phyloP scores from a whole-genome alignment of 192 early-diverging fungal species.

The Endogone sp. region DNA sequence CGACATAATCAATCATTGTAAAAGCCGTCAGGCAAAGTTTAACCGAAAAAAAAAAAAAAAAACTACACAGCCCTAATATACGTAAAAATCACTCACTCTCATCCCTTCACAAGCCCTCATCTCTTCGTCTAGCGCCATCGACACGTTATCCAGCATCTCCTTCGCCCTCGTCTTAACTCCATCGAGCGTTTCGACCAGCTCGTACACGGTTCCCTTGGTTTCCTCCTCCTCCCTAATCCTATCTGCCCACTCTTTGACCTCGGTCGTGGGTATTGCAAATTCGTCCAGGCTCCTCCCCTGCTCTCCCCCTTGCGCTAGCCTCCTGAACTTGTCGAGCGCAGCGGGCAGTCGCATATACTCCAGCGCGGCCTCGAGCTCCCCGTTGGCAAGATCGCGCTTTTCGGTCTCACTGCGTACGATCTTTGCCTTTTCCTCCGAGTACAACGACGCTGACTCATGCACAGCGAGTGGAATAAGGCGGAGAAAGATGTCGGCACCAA shows the following conservation, averaged over 20 bases:
- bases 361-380: conserved; percentile 76
- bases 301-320: conserved; percentile 30
- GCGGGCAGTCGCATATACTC: conserved; percentile 85
- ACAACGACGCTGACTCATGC: conserved; percentile 88
- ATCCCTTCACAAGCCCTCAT: conserved; percentile 77
- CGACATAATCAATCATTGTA: not conserved
- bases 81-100: conserved; percentile 49
- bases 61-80: not conserved
- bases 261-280: conserved; percentile 49
- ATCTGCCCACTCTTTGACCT: conserved; percentile 60
- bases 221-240: conserved; percentile 57
- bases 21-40: not conserved
- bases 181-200: conserved; percentile 60
- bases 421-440: conserved; percentile 96
- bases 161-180: conserved; percentile 58
- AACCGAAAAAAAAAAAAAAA: not conserved
- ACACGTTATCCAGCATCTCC: conserved; percentile 62
- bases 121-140: conserved; percentile 78
- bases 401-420: conserved; percentile 79
- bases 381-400: conserved; percentile 75
- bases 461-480: conserved; percentile 89
- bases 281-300: conserved; percentile 38
- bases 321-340: conserved; percentile 75
- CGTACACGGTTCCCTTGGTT: conserved; percentile 39
- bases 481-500: conserved; percentile 87